A percentile compares a stretch with the other conserved stretches of the same genome.
phyloP scores from a whole-genome alignment of 306 rosid genomes.

The Lathyrus oleraceus region DNA sequence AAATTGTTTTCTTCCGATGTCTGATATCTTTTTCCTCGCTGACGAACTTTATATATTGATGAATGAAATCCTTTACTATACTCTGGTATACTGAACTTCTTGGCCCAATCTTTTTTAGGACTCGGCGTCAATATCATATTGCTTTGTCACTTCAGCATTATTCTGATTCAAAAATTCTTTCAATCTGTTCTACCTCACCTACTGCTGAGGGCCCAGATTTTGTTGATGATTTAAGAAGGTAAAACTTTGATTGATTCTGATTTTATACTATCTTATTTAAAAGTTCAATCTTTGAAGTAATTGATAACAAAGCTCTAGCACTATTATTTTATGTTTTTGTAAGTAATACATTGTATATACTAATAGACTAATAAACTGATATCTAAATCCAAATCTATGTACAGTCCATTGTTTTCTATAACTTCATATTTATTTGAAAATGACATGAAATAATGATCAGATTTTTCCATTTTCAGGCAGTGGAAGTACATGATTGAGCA shows the following conservation, averaged over 20 bases:
- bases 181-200: slow-evolving; percentile 80
- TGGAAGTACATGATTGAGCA: slow-evolving; percentile 72
- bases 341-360: neutral
- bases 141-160: slow-evolving; percentile 43
- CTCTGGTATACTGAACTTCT: slow-evolving; percentile 23
- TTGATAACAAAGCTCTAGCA: neutral
- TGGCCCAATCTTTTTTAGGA: slow-evolving; percentile 51
- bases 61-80: neutral
- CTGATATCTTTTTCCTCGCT: slow-evolving; percentile 1
- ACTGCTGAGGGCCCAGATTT: slow-evolving; percentile 78
- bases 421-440: slow-evolving; percentile 3
- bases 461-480: slow-evolving; percentile 47
- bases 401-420: neutral
- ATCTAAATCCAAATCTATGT: neutral
- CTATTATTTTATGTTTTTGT: neutral
- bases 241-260: slow-evolving; percentile 26
- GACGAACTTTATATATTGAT: slow-evolving; percentile 10
- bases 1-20: slow-evolving; percentile 5
- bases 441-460: neutral
- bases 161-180: slow-evolving; percentile 78
- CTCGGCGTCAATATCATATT: slow-evolving; percentile 32
- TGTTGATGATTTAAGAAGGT: slow-evolving; percentile 69
- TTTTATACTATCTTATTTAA: slow-evolving; percentile 1
- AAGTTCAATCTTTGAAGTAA: slow-evolving; percentile 18
- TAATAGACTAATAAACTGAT: neutral